Base-by-base conservation (phyloP, 805 yeast species). In the Tetrapisispora pingtungensis region DNA sequence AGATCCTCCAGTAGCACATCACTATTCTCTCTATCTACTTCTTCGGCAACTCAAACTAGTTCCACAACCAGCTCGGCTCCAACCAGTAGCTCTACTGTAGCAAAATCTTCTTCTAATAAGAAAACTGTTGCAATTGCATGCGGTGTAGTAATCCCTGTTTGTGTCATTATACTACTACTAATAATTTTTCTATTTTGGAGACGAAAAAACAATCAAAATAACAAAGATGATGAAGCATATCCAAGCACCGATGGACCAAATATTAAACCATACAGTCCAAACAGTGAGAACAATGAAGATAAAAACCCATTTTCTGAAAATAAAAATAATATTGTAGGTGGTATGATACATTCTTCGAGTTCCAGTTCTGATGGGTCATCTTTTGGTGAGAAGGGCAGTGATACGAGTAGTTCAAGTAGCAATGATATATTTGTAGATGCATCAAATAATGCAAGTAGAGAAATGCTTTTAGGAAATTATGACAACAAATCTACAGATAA, bases 131-230 rank as follows among this genome's bases (percentile, higher is more conserved):
- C 95, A 0, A 84, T 90, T 57, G 95, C 89, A 1, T 73, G 89
- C 47, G 97, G 96, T 44, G 89, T 84, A n/a, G 85, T 82, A 1
- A 72, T 93, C 39, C 95, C 96, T 1, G 65, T 77, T 3, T 72
- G 73, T 1, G 53, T 84, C 0, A 53, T 79, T 8, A 51, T 78
- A 2, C 72, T 77, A 0, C 69, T 68, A 0, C 41, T 74, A 1
- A 28, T 80, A 2, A 41, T 86, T 5, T 66, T 81, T 49, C 69
- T 74, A 52, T 76, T 85, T 55, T 78, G 78, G 54, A 72, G 74
- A 68, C 68, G 72, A 57, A 70, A 73, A 15, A 57, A 64, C 51
- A 38, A 55, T 18, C 46, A 55, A 18, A 63, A 65, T 13, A 62
- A 59, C 22, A 59, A 20, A 20, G 36, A 32, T 30, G 22, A 14